Evolutionary conservation across 2,329 filamentous ascomycete species (phyloP), one percentile per base, ranked within the genome.

Genomic region (Fusarium falciforme): DNA sequence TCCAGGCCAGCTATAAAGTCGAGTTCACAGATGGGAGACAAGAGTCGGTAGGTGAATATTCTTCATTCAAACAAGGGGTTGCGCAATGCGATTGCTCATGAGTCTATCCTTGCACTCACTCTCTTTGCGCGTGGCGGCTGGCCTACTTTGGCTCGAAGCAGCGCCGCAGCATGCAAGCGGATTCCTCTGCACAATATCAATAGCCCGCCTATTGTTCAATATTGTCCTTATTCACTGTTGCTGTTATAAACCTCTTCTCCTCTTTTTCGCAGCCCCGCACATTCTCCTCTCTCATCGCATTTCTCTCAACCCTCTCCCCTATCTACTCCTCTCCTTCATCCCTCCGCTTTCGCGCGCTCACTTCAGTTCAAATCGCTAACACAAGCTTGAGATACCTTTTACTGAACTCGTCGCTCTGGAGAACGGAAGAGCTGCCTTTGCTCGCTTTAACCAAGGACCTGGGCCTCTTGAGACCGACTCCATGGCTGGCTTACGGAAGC

Each of bases 1-100:
- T 72, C 8, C 73, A 81, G 11, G 25, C 75, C 2, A 77, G 77
- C 25, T 85, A 84, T 49, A 77, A 74, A 6, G 80, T 85, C 12
- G 85, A 87, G 67, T 88, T 87, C 57, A 83, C 83, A 33, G 86
- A 88, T 72, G 87, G 86, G 27, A 81, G 83, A 59, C 74, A 83
- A 70, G 82, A 86, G 63, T 67, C 82, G 74, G 87, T 88, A 82
- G 82, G 86, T 84, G 35, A 44, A 59, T 31, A 25, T 59, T 55
- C 57, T 33, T 67, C 44, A 40, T 58, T 60, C 36, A 54, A 25
- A 22, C 35, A 17, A 36, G 27, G 22, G 22, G 12, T 29, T 62
- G 20, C 17, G 31, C 35, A 38, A 20, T 27, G 16, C 20, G 55
- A n/a, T 49, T 57, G 33, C 14, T n/a, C 42, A 6, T 20, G 61